Conservation (phyloP, 768 basidiomycete species). For the Boletus rex-veris region DNA sequence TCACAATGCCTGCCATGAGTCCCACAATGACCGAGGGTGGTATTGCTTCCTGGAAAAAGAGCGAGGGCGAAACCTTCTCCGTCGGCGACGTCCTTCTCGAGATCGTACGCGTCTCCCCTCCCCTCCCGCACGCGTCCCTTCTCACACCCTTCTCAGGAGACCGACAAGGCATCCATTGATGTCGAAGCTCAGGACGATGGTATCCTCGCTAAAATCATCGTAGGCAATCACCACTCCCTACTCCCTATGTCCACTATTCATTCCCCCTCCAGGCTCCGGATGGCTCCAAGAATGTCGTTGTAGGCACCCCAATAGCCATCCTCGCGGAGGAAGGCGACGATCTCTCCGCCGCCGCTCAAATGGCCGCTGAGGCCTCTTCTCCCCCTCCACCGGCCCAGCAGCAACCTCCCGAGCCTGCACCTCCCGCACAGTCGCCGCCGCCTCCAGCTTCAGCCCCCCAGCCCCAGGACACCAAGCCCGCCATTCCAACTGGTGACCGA, state of each 20-base stretch:
- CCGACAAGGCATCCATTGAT: slow-evolving; percentile 99
- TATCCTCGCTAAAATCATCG: slow-evolving; percentile 93
- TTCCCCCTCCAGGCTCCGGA: slow-evolving; percentile 55
- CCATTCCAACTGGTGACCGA: slow-evolving; percentile 65
- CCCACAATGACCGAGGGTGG: slow-evolving; percentile 99
- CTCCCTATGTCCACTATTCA: background rate
- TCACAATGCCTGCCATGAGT: slow-evolving; percentile 98
- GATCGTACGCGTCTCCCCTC: slow-evolving; percentile 57
- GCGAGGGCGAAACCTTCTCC: slow-evolving; percentile 87
- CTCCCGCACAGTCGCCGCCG: slow-evolving; percentile 34
- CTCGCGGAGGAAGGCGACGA: slow-evolving; percentile 96
- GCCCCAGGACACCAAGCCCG: slow-evolving; percentile 45
- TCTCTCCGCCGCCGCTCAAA: slow-evolving; percentile 71
- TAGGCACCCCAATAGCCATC: slow-evolving; percentile 89
- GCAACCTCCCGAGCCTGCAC: slow-evolving; percentile 41
- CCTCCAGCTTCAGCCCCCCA: slow-evolving; percentile 34
- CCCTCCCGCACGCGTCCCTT: slow-evolving; percentile 1
- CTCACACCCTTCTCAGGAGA: slow-evolving; percentile 62
- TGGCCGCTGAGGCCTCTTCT: slow-evolving; percentile 61
- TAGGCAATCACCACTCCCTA: slow-evolving; percentile 37
- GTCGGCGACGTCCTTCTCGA: slow-evolving; percentile 94
- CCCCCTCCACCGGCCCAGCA: slow-evolving; percentile 33
- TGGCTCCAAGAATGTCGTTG: slow-evolving; percentile 82
- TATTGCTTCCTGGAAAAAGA: slow-evolving; percentile 96
- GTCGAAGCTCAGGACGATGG: slow-evolving; percentile 99